phyloP scores from a whole-genome alignment of 495 filamentous ascomycete genomes.

The Podospora pseudopauciseta region DNA sequence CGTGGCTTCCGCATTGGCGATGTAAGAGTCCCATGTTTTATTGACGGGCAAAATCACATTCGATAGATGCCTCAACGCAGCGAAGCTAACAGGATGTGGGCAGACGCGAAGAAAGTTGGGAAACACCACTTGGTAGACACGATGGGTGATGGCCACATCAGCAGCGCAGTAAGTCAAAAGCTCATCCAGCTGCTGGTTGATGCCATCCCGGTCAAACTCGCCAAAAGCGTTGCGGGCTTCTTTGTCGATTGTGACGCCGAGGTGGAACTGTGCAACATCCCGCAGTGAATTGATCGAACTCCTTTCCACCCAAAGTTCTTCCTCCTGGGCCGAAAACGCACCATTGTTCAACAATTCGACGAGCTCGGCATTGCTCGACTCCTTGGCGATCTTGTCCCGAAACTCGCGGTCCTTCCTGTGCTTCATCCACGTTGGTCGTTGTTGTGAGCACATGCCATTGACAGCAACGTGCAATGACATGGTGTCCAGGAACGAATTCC shows the following conservation, averaged over 20 bases:
- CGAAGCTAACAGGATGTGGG: constrained; percentile 96
- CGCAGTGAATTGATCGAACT: constrained; percentile 94
- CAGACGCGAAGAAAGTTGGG: constrained; percentile 82
- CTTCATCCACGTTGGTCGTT: constrained; percentile 95
- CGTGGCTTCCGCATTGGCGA: constrained; percentile 75
- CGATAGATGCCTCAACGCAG: constrained; percentile 84
- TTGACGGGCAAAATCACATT: constrained; percentile 90
- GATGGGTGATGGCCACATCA: constrained; percentile 88
- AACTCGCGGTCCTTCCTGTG: constrained; percentile 85
- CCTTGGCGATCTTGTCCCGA: constrained; percentile 71
- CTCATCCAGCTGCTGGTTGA: constrained; percentile 68
- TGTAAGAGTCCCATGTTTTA: constrained; percentile 79
- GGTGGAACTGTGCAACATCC: constrained; percentile 96
- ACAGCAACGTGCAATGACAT: constrained; percentile 98
- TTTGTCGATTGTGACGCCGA: constrained; percentile 89
- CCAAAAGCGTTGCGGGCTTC: constrained; percentile 82
- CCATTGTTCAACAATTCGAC: constrained; percentile 65
- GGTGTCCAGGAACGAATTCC: constrained; percentile 89
- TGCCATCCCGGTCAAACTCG: constrained; percentile 66
- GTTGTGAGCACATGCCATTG: constrained; percentile 97
- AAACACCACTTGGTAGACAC: constrained; percentile 88
- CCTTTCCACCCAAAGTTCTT: constrained; percentile 90
- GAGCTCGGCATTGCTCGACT: constrained; percentile 66
- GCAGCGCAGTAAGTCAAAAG: constrained; percentile 93
- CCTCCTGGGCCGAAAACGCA: constrained; percentile 71